phyloP scores from a whole-genome alignment of 805 yeast genomes.

The Debaryomyces castellii region DNA sequence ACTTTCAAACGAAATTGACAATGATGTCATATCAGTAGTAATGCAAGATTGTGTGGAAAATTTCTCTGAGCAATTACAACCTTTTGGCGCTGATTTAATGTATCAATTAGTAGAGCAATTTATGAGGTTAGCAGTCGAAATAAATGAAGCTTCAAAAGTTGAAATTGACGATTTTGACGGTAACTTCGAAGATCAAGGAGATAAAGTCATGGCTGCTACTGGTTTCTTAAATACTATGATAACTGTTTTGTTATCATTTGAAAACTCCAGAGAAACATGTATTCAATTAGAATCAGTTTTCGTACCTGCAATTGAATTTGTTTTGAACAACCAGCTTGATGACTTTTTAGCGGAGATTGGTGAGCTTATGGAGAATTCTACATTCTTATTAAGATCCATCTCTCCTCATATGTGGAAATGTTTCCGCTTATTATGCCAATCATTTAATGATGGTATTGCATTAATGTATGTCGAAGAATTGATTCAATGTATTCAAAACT shows the following conservation, averaged over 20 bases:
- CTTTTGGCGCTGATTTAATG: slow-evolving; percentile 66
- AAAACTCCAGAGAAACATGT: slow-evolving; percentile 71
- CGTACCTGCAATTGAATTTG: slow-evolving; percentile 65
- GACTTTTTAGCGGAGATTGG: slow-evolving; percentile 77
- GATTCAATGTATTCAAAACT: slow-evolving; percentile 71
- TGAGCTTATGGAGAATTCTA: slow-evolving; percentile 59
- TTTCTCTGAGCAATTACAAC: slow-evolving; percentile 81
- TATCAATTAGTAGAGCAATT: slow-evolving; percentile 70
- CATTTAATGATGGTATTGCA: slow-evolving; percentile 42
- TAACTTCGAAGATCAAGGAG: slow-evolving; percentile 42
- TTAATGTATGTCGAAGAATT: slow-evolving; percentile 73
- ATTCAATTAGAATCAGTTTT: slow-evolving; percentile 63
- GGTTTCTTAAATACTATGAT: slow-evolving; percentile 81
- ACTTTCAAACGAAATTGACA: slow-evolving; percentile 78
- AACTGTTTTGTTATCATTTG: slow-evolving; percentile 79
- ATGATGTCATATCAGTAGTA: slow-evolving; percentile 82
- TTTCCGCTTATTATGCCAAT: slow-evolving; percentile 46
- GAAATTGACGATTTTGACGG: slow-evolving; percentile 28
- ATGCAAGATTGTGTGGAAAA: slow-evolving; percentile 95
- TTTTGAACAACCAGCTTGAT: slow-evolving; percentile 62
- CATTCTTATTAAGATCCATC: slow-evolving; percentile 34
- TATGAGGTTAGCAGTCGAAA: slow-evolving; percentile 30
- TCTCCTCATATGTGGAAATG: slow-evolving; percentile 76
- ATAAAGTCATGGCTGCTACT: slow-evolving; percentile 77
- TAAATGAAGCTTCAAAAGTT: slow-evolving; percentile 51